phyloP scores from a whole-genome alignment of 768 basidiomycete species.

The Xerocomellus amylosporus region DNA sequence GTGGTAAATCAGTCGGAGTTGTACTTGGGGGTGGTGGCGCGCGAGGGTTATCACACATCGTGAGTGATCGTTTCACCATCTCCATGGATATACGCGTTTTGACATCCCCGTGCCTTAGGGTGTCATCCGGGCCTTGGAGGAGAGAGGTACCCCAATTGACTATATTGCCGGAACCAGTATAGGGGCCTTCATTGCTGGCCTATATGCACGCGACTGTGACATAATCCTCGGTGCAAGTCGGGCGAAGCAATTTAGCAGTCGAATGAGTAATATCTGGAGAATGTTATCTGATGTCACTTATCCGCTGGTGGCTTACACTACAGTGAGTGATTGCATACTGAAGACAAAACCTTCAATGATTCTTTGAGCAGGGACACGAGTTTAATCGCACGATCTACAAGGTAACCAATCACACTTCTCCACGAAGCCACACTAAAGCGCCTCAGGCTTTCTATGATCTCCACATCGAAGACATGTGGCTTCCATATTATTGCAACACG shows the following conservation, averaged over 20 bases:
- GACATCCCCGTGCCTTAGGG: constrained; percentile 51
- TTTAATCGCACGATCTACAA: constrained; percentile 96
- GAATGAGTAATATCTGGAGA: constrained; percentile 95
- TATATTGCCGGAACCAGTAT: constrained; percentile 94
- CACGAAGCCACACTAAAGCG: constrained; percentile 3
- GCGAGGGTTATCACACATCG: constrained; percentile 75
- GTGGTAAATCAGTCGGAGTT: constrained; percentile 89
- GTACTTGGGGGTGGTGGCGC: constrained; percentile 98
- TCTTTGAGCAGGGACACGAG: constrained; percentile 72
- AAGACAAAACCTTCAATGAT: background rate
- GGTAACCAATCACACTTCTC: constrained; percentile 35
- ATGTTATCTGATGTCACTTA: constrained; percentile 89
- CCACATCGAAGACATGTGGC: constrained; percentile 98
- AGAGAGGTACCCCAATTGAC: constrained; percentile 90
- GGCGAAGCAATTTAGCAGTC: constrained; percentile 84
- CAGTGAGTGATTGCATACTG: constrained; percentile 38
- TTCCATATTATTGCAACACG: constrained; percentile 97
- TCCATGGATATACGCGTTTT: constrained; percentile 8
- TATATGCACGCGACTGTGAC: constrained; percentile 95
- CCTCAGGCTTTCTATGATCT: constrained; percentile 84
- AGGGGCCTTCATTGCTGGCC: constrained; percentile 86
- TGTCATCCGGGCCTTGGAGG: constrained; percentile 88
- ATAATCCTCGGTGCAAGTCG: constrained; percentile 80
- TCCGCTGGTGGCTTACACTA: constrained; percentile 74
- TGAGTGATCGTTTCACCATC: constrained; percentile 32